Evolutionary conservation across 2,329 filamentous ascomycete genomes (phyloP), one percentile per base, ranked within the genome.

Genomic region (Cercospora nicotianae): DNA sequence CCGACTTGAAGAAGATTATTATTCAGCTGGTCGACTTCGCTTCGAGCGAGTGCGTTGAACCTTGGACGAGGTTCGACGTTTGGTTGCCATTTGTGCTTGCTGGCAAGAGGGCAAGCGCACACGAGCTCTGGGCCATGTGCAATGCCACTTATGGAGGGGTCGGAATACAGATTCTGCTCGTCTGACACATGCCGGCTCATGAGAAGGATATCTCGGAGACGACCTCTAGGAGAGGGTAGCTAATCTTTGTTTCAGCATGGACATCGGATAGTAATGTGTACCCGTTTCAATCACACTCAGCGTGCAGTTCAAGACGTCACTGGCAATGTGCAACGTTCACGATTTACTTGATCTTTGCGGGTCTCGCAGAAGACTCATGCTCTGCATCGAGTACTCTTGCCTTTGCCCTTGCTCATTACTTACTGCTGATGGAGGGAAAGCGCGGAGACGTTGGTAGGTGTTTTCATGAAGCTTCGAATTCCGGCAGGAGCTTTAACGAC

Each of bases 21-120:
- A 30, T 10, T 60, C n/a, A 18, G 66, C 63, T 28, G 72, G 72
- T 3, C 69, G 66, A 36, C 69, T 68, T 58, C 61, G 58, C 12
- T 73, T 73, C 48, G 67, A 69, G 39, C 48, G 65, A 48, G 39
- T 42, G 16, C n/a, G 42, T 30, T 69, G n/a, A 53, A 3, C 2
- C 20, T 6, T 8, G 13, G 4, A 3, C 1, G 20, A 51, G 2
- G 2, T 16, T 12, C 10, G 3, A 36, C 4, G 1, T 16, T 3
- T 12, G 20, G 23, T 18, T 6, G 2, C 10, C n/a, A 12, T 5
- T 12, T 0, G 12, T 26, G 13, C 3, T 28, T 53, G 48, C 5
- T n/a, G 12, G 48, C 13, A 23, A 16, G 8, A 1, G 1, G 20
- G 23, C 48, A 28, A 53, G 48, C 8, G n/a, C 5, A 4, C n/a